These are phyloP conservation scores for Phytophthora pini DNA, from an alignment of 352 stramenopile genomes.

Conservation along the genomic window DNA sequence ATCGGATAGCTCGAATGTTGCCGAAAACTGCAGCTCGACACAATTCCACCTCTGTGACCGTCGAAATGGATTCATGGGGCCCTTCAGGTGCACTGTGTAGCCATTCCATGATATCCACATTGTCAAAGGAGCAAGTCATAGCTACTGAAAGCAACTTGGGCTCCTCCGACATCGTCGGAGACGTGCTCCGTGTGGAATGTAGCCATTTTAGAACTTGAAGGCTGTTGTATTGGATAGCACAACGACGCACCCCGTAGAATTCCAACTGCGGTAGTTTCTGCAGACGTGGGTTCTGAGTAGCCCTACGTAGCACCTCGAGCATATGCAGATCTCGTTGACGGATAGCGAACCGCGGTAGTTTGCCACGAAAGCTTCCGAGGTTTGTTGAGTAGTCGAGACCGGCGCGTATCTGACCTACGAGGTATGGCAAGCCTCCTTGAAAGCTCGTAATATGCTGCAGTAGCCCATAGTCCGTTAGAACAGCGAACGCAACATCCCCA, in stretches of 20 bases:
- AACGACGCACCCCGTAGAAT: constrained; percentile 29
- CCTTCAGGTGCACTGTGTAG: constrained; percentile 20
- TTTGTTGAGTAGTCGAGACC: not conserved
- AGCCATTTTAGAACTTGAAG: constrained; percentile 35
- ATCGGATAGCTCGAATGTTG: constrained; percentile 32
- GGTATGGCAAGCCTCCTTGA: constrained; percentile 23
- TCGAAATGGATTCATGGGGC: constrained; percentile 13
- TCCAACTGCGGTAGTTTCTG: constrained; percentile 21
- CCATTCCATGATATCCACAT: constrained; percentile 34
- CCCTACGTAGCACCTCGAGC: constrained; percentile 21
- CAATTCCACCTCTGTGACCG: constrained; percentile 27
- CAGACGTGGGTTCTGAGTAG: not conserved
- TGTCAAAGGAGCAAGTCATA: constrained; percentile 42
- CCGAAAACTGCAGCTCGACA: constrained; percentile 31
- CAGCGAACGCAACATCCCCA: constrained; percentile 6
- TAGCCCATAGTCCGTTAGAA: constrained; percentile 27
- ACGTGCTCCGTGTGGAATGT: constrained; percentile 24
- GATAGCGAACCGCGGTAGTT: constrained; percentile 24
- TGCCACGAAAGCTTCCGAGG: constrained; percentile 28
- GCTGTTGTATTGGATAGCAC: constrained; percentile 5
- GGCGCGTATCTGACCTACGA: constrained; percentile 3
- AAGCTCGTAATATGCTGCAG: constrained; percentile 35
- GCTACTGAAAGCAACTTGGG: constrained; percentile 19
- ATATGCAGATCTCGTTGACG: constrained; percentile 10
- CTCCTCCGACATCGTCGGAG: constrained; percentile 15